Conservation (phyloP, 2,329 filamentous ascomycete species). For the Aspergillus novofumigatus region DNA sequence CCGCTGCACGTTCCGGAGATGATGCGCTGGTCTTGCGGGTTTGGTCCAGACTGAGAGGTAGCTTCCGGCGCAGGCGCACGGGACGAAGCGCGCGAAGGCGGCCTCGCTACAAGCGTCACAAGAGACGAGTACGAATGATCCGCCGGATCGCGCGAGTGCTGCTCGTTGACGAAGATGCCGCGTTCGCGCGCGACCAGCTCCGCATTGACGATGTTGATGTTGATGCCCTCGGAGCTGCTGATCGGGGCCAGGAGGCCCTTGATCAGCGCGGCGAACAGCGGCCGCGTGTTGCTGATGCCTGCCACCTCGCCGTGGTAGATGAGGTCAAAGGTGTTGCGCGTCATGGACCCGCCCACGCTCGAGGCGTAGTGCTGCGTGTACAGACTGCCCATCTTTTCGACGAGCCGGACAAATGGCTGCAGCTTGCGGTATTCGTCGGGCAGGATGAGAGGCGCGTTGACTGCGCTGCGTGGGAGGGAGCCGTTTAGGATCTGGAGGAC, state of each 20-base stretch:
- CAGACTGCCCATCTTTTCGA: constrained; percentile 74
- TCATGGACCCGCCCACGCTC: constrained; percentile 36
- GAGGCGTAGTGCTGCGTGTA: constrained; percentile 71
- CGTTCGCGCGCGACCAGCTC: constrained; percentile 70
- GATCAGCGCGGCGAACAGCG: constrained; percentile 72
- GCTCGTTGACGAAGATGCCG: constrained; percentile 73
- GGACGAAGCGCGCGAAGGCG: constrained; percentile 30
- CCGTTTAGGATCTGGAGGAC: constrained; percentile 69
- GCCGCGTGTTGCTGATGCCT: constrained; percentile 67
- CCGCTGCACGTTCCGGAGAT: constrained; percentile 44
- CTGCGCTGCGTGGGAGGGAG: constrained; percentile 68
- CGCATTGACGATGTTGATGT: constrained; percentile 81
- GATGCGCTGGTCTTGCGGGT: constrained; percentile 45
- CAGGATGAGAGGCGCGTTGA: constrained; percentile 77
- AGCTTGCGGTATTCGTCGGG: constrained; percentile 75
- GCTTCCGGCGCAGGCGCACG: constrained; percentile 33
- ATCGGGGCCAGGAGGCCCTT: constrained; percentile 71
- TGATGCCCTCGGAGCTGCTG: constrained; percentile 59
- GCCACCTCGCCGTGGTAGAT: constrained; percentile 74
- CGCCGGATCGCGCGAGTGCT: constrained; percentile 57
- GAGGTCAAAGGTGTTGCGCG: constrained; percentile 68
- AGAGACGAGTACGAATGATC: constrained; percentile 65
- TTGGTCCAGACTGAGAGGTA: neutral
- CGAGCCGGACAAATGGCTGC: constrained; percentile 69
- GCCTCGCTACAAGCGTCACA: constrained; percentile 62